phyloP scores from a whole-genome alignment of 805 yeast species.

The Saccharomyces mikatae region DNA sequence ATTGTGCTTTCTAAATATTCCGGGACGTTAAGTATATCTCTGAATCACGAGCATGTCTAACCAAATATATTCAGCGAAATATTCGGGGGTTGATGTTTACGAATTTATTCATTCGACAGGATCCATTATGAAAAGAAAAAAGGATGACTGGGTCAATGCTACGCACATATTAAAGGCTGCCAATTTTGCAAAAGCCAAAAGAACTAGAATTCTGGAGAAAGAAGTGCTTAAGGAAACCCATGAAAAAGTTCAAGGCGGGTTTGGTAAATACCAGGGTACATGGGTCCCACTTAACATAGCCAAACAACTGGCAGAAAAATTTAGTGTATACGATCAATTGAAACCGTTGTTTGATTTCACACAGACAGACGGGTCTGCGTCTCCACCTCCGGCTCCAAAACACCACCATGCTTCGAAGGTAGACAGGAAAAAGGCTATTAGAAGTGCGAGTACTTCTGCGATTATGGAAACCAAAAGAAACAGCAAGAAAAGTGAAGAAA shows the following conservation, averaged over 20 bases:
- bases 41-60: slow-evolving; percentile 7
- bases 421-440: slow-evolving; percentile 25
- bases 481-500: slow-evolving; percentile 35
- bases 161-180: slow-evolving; percentile 92
- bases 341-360: slow-evolving; percentile 58
- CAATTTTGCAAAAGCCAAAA: slow-evolving; percentile 84
- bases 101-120: slow-evolving; percentile 59
- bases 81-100: slow-evolving; percentile 78
- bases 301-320: slow-evolving; percentile 52
- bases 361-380: slow-evolving; percentile 39
- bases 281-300: slow-evolving; percentile 88
- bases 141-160: slow-evolving; percentile 84
- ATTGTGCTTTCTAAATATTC: background rate
- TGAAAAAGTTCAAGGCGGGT: slow-evolving; percentile 95
- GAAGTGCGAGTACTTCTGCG: slow-evolving; percentile 21
- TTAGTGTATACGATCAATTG: slow-evolving; percentile 56
- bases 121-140: slow-evolving; percentile 69
- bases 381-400: slow-evolving; percentile 58
- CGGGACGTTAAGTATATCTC: background rate
- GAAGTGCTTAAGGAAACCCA: slow-evolving; percentile 84
- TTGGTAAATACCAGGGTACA: slow-evolving; percentile 93
- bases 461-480: slow-evolving; percentile 35
- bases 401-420: slow-evolving; percentile 56
- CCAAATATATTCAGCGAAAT: slow-evolving; percentile 63
- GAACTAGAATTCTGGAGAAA: slow-evolving; percentile 84